Evolutionary conservation across 345 rosid species (phyloP).

Genomic region (Dimocarpus longan): DNA sequence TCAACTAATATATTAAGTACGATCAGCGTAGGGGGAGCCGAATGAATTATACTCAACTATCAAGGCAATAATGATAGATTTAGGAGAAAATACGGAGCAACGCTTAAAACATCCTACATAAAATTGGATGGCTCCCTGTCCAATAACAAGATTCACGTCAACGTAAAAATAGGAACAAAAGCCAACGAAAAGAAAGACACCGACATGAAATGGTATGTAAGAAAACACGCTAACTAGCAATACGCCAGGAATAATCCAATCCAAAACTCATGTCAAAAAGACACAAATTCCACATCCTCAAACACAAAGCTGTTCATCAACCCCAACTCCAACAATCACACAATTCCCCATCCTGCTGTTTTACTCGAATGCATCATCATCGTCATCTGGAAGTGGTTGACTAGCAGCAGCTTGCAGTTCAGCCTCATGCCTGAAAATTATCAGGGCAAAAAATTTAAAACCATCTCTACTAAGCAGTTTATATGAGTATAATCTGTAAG

Average conservation of each 20-base stretch:
- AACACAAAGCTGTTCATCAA: not conserved
- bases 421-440: conserved; percentile 40
- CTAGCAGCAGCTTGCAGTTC: conserved; percentile 45
- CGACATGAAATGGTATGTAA: not conserved
- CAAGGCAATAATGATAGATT: not conserved
- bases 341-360: not conserved
- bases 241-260: conserved; percentile 14
- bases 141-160: not conserved
- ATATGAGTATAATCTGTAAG: no score
- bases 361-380: conserved; percentile 45
- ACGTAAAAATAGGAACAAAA: not conserved
- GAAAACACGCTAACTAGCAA: not conserved
- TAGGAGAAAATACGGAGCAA: not conserved
- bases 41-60: not conserved
- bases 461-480: no score
- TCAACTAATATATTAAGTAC: no score
- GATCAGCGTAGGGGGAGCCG: no score
- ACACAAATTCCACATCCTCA: conserved; percentile 8
- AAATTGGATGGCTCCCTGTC: conserved; percentile 16
- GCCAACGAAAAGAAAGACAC: not conserved
- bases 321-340: conserved; percentile 8
- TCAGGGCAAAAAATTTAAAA: not conserved
- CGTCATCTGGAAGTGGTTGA: conserved; percentile 47
- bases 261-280: conserved; percentile 17
- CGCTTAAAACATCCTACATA: conserved; percentile 15